Conservation (phyloP, 148 eudicot species). For the Cornus kousa region DNA sequence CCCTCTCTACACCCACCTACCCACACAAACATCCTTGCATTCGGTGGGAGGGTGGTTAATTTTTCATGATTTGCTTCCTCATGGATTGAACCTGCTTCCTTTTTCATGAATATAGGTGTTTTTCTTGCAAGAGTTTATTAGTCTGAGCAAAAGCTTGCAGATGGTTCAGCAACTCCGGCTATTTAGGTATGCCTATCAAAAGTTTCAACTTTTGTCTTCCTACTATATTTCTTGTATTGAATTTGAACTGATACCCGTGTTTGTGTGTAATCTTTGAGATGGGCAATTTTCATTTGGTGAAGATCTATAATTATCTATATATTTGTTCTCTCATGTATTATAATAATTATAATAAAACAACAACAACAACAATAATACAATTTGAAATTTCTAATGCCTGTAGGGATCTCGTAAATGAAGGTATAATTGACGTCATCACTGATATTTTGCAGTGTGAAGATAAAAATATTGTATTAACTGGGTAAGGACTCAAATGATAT, state of each 20-base stretch:
- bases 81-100: background rate
- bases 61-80: background rate
- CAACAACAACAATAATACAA: too few species aligned
- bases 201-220: background rate
- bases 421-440: constrained; percentile 74
- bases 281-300: background rate
- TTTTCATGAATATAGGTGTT: constrained; percentile 37
- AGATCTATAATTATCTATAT: background rate
- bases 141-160: constrained; percentile 77
- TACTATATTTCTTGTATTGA: constrained; percentile 2
- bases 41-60: background rate
- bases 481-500: constrained; percentile 42
- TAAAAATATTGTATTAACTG: constrained; percentile 73
- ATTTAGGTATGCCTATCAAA: constrained; percentile 43
- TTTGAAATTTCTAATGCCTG: constrained; percentile 13
- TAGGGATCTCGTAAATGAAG: constrained; percentile 92
- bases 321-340: background rate
- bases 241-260: background rate
- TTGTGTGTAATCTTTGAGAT: background rate
- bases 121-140: constrained; percentile 79
- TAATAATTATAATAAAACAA: too few species aligned
- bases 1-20: too few species aligned
- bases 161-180: constrained; percentile 77
- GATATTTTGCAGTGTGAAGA: constrained; percentile 70
- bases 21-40: too few species aligned